Base-by-base conservation (phyloP, 768 basidiomycete genomes). In the Lentinula guzmanii region DNA sequence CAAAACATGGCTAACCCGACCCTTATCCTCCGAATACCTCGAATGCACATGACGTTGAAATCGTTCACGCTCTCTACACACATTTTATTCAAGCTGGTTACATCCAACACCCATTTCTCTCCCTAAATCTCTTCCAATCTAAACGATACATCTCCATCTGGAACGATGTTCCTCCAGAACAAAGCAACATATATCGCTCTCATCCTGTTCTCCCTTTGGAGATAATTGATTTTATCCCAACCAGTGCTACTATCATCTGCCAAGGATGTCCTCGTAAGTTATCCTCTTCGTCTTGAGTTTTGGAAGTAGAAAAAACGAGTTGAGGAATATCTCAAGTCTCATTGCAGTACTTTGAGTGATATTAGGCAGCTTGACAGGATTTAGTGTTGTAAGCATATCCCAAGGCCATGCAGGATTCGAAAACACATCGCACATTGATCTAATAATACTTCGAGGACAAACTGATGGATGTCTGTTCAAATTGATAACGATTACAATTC, bases 41-140 rank as follows among this genome's bases (percentile, higher is more conserved):
- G 65, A 68, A 10, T 80, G 76, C 77, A 3, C 73, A 74, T 61
- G 79, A 80, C 65, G 73, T 79, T 52, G 69, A 70, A 33, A 69
- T 79, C 62, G 74, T 80, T 55, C 70, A 66, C 9, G 62, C 67
- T 2, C 69, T 79, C 18, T 75, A 75, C 65, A 65, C 69, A 5
- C 62, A 72, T 46, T 78, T 80, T 60, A 13, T 16, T 5, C 34
- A 33, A 35, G 5, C 3, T 18, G 28, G 61, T 21, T 60, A 52
- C 43, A 24, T 60, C 10, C 13, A 42, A 16, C 7, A 39, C 37
- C 37, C 37, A 8, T 39, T 39, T 3, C 37, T 4, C 8, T 6
- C 16, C 31, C 11, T 15, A 16, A 34, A 41, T 33, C 48, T 50
- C 24, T 35, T 11, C 48, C 51, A 46, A 35, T 52, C 50, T 16